These are phyloP conservation scores for Salvia splendens DNA, from an alignment of 257 asterid species.

Conservation along the genomic window DNA sequence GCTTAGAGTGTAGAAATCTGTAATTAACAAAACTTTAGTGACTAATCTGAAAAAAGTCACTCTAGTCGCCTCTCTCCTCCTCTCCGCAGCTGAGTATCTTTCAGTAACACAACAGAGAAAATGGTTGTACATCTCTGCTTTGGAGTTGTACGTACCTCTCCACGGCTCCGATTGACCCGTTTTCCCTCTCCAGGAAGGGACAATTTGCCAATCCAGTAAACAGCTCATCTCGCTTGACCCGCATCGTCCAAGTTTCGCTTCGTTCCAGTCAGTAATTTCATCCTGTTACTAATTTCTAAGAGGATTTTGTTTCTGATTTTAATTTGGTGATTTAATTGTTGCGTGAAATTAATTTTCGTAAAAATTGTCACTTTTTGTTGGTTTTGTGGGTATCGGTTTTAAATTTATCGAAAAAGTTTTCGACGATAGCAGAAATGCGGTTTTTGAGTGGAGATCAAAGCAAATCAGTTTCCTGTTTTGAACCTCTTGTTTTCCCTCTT, in stretches of 20 bases:
- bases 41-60: constrained; percentile 21
- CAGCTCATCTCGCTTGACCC: constrained; percentile 38
- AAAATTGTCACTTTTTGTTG: neutral
- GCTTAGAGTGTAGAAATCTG: neutral
- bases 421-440: constrained; percentile 10
- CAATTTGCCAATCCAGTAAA: constrained; percentile 40
- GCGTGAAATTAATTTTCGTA: neutral
- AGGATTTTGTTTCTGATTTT: neutral
- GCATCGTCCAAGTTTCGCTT: constrained; percentile 49
- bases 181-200: constrained; percentile 30
- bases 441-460: constrained; percentile 12
- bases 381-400: too few species aligned
- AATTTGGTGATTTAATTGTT: neutral
- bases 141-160: constrained; percentile 48
- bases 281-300: too few species aligned
- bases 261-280: constrained; percentile 50
- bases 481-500: neutral
- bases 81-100: neutral
- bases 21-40: constrained; percentile 18
- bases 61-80: neutral
- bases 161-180: constrained; percentile 43
- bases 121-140: constrained; percentile 55
- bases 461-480: neutral
- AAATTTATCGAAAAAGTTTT: too few species aligned
- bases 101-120: neutral